A percentile compares a stretch with the other conserved stretches of the same genome.
phyloP scores from a whole-genome alignment of 2,329 filamentous ascomycete genomes.

The Apiospora malaysiana region DNA sequence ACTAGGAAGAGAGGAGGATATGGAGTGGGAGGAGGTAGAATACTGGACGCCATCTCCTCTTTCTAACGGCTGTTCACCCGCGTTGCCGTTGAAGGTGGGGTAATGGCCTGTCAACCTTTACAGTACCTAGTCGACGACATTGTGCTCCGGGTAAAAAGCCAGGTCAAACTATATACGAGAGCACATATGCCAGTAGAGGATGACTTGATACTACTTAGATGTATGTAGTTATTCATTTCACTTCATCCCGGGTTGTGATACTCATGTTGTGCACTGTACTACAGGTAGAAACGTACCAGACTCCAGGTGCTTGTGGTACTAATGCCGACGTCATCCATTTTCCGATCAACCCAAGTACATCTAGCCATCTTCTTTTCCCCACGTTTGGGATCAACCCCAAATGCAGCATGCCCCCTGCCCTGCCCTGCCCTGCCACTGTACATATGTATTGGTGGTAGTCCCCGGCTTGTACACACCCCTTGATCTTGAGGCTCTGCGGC shows the following conservation, averaged over 20 bases:
- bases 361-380: background rate
- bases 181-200: background rate
- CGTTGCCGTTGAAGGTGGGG: conserved; percentile 11
- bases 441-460: background rate
- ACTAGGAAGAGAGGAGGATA: background rate
- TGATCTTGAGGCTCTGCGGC: no score
- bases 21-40: background rate
- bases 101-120: background rate
- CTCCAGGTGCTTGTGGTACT: no score
- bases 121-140: background rate
- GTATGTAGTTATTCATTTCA: background rate
- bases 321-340: background rate
- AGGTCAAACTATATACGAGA: background rate
- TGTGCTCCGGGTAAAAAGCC: background rate
- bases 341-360: background rate
- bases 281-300: background rate
- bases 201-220: no score
- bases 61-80: conserved; percentile 10
- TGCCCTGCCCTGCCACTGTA: background rate
- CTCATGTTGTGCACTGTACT: background rate
- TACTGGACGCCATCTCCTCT: background rate
- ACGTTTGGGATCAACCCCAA: background rate
- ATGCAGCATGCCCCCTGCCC: background rate
- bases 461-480: background rate
- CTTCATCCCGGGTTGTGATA: no score